phyloP scores from a whole-genome alignment of 2,329 filamentous ascomycete genomes.

The Fusarium hainanense region DNA sequence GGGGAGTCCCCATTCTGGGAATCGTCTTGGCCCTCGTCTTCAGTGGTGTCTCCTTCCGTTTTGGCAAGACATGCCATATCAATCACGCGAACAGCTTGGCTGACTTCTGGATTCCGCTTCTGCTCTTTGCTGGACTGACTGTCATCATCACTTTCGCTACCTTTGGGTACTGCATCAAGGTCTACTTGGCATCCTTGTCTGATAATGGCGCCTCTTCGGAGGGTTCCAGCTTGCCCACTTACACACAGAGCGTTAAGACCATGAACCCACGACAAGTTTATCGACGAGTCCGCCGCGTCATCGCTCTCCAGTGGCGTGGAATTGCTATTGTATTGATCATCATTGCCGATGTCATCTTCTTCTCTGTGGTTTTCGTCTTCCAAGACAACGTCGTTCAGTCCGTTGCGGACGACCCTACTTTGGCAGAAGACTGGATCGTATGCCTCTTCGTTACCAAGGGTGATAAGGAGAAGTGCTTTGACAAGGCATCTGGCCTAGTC shows the following conservation, averaged over 20 bases:
- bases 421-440: slow-evolving; percentile 72
- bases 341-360: slow-evolving; percentile 91
- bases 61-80: slow-evolving; percentile 92
- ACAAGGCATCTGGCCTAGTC: slow-evolving; percentile 69
- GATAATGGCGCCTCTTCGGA: slow-evolving; percentile 78
- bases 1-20: slow-evolving; percentile 83
- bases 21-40: slow-evolving; percentile 81
- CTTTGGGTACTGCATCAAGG: slow-evolving; percentile 92
- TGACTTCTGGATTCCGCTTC: slow-evolving; percentile 89
- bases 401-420: slow-evolving; percentile 62
- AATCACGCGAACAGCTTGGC: slow-evolving; percentile 87
- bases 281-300: slow-evolving; percentile 83
- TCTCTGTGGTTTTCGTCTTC: slow-evolving; percentile 89
- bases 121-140: slow-evolving; percentile 80
- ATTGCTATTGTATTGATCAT: slow-evolving; percentile 92
- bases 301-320: slow-evolving; percentile 93
- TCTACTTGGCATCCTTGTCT: slow-evolving; percentile 86
- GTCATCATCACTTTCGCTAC: slow-evolving; percentile 86
- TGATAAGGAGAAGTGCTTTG: slow-evolving; percentile 74
- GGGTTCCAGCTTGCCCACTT: slow-evolving; percentile 75
- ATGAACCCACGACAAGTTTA: slow-evolving; percentile 89
- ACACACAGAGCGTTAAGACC: slow-evolving; percentile 78
- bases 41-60: slow-evolving; percentile 94
- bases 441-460: slow-evolving; percentile 71
- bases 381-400: slow-evolving; percentile 78